These are phyloP conservation scores for Umbilicaria muhlenbergii DNA, from an alignment of 495 filamentous ascomycete species.

Conservation along the genomic window DNA sequence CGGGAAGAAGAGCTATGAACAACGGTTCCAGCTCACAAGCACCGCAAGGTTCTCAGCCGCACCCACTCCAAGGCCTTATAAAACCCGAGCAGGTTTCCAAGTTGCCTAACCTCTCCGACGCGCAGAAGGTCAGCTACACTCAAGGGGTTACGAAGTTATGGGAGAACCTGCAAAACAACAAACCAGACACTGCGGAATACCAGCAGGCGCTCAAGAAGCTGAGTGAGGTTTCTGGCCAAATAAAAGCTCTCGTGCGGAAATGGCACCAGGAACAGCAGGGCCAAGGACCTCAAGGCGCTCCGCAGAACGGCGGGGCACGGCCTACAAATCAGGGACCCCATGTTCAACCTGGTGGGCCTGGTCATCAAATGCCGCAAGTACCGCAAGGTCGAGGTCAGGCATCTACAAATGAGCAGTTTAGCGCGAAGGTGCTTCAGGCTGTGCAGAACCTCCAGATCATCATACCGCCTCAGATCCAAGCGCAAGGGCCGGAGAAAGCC, in stretches of 20 bases:
- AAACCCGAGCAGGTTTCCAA: constrained; percentile 37
- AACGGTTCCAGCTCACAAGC: too few relatives aligned
- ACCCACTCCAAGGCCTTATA: constrained; percentile 17
- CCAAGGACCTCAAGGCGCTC: constrained; percentile 10
- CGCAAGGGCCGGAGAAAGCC: constrained; percentile 24
- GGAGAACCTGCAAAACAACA: constrained; percentile 40
- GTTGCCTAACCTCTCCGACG: constrained; percentile 33
- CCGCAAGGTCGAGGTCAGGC: constrained; percentile 1
- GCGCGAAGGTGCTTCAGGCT: constrained; percentile 15
- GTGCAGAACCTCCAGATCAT: constrained; percentile 30
- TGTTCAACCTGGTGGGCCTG: constrained; percentile 1
- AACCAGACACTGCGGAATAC: constrained; percentile 38
- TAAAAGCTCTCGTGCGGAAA: constrained; percentile 1
- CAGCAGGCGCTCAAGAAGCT: constrained; percentile 48
- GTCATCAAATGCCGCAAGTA: constrained; percentile 1
- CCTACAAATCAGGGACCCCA: constrained; percentile 4
- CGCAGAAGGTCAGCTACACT: constrained; percentile 53
- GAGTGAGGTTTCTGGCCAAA: constrained; percentile 36
- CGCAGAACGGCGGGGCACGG: constrained; percentile 10
- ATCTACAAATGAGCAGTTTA: constrained; percentile 3
- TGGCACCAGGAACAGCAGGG: constrained; percentile 3
- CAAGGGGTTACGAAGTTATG: constrained; percentile 45
- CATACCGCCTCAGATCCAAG: constrained; percentile 27
- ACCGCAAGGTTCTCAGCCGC: too few relatives aligned
- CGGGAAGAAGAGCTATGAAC: too few relatives aligned